Conservation (phyloP, 495 filamentous ascomycete genomes). For the Annulohypoxylon moriforme region DNA sequence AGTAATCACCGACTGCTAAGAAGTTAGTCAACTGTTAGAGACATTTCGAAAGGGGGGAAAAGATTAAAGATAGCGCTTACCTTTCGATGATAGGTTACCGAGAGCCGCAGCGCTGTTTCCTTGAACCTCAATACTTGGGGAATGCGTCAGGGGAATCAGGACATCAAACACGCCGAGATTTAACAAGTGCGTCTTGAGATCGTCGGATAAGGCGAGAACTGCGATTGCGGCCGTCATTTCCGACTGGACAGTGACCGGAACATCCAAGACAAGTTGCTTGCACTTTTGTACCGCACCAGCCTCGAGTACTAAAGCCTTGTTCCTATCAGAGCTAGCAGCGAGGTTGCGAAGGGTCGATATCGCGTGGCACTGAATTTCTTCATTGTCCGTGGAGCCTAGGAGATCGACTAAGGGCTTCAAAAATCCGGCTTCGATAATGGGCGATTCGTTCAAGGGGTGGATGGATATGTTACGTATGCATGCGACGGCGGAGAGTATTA, state of each 20-base stretch:
- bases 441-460: slow-evolving; percentile 98
- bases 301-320: slow-evolving; percentile 95
- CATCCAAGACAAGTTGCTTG: slow-evolving; percentile 93
- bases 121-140: slow-evolving; percentile 96
- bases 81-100: slow-evolving; percentile 96
- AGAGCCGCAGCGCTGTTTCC: slow-evolving; percentile 97
- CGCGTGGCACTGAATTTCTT: slow-evolving; percentile 98
- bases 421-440: slow-evolving; percentile 98
- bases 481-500: slow-evolving; percentile 96
- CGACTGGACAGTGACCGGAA: slow-evolving; percentile 93
- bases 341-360: slow-evolving; percentile 97
- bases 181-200: slow-evolving; percentile 91
- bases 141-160: slow-evolving; percentile 92
- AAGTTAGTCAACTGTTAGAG: slow-evolving; percentile 35
- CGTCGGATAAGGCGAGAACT: slow-evolving; percentile 95
- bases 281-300: slow-evolving; percentile 98
- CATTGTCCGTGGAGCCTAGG: slow-evolving; percentile 93
- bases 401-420: slow-evolving; percentile 92
- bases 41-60: neutral
- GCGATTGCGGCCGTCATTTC: slow-evolving; percentile 99
- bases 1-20: slow-evolving; percentile 87
- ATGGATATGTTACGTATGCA: slow-evolving; percentile 99
- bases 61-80: slow-evolving; percentile 60
- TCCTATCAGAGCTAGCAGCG: slow-evolving; percentile 94
- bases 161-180: slow-evolving; percentile 96